Evolutionary conservation across 345 rosid species (phyloP).

Genomic region (Microcos paniculata): DNA sequence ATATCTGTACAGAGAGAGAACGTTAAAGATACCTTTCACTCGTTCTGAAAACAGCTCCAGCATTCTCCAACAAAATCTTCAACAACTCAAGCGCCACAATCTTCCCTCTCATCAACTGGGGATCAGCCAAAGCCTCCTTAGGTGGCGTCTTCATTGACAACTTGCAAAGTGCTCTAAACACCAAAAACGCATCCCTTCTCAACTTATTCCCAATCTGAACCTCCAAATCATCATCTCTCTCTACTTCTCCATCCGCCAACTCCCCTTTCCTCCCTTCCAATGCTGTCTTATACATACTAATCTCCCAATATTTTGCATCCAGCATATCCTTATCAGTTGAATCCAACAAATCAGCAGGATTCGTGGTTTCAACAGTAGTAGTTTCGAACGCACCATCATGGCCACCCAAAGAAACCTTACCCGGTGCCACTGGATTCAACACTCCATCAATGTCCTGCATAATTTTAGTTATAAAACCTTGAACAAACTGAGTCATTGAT

Average conservation of each 20-base stretch:
- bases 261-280: constrained; percentile 99
- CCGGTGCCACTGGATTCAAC: constrained; percentile 23
- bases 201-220: constrained; percentile 99
- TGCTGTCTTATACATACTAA: constrained; percentile 98
- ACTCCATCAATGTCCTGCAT: constrained; percentile 60
- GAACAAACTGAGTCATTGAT: constrained; percentile 44
- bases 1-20: not conserved
- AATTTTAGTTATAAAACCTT: constrained; percentile 48
- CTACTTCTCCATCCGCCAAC: constrained; percentile 83
- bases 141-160: constrained; percentile 99
- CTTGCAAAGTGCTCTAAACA: constrained; percentile 98
- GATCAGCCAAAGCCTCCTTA: constrained; percentile 87
- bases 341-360: constrained; percentile 68
- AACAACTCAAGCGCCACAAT: constrained; percentile 95
- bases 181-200: constrained; percentile 98
- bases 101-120: constrained; percentile 93
- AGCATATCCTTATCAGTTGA: constrained; percentile 54
- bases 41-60: constrained; percentile 97
- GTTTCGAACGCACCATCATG: constrained; percentile 81
- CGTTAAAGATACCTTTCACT: constrained; percentile 73
- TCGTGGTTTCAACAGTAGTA: constrained; percentile 60
- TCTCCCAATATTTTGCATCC: constrained; percentile 99
- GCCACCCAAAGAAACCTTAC: constrained; percentile 36
- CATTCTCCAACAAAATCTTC: constrained; percentile 96
- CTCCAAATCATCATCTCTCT: constrained; percentile 91